Evolutionary conservation across 2,329 filamentous ascomycete genomes (phyloP).

Genomic region (Penicillium glabrum): DNA sequence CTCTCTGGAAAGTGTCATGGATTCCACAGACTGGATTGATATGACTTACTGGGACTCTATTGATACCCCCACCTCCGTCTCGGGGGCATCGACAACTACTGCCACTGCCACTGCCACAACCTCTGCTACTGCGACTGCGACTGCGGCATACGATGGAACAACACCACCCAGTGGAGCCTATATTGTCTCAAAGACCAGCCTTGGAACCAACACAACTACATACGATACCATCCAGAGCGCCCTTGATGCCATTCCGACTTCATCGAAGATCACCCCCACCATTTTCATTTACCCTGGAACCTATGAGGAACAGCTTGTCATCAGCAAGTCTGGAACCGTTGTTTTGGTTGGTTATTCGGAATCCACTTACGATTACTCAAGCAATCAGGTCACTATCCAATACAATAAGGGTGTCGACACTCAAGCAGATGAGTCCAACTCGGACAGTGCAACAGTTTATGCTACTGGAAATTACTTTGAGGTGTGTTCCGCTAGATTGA

Average conservation of each 20-base stretch:
- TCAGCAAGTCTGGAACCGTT: slow-evolving; percentile 40
- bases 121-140: slow-evolving; percentile 19
- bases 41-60: slow-evolving; percentile 42
- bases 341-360: slow-evolving; percentile 42
- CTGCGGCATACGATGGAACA: slow-evolving; percentile 8
- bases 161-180: slow-evolving; percentile 36
- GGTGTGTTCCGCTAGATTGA: neutral
- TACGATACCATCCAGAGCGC: slow-evolving; percentile 40
- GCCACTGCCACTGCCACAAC: slow-evolving; percentile 14
- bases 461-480: slow-evolving; percentile 41
- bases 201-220: slow-evolving; percentile 31
- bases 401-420: slow-evolving; percentile 39
- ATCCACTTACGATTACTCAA: slow-evolving; percentile 36
- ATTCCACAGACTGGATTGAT: slow-evolving; percentile 40
- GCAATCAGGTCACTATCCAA: slow-evolving; percentile 39
- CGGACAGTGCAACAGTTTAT: slow-evolving; percentile 42
- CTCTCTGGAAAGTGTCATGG: slow-evolving; percentile 36
- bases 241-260: slow-evolving; percentile 34
- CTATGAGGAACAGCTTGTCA: slow-evolving; percentile 41
- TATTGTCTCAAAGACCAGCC: slow-evolving; percentile 40
- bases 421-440: slow-evolving; percentile 35
- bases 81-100: neutral
- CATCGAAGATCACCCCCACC: slow-evolving; percentile 34
- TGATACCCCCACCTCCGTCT: slow-evolving; percentile 25
- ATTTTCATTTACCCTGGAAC: slow-evolving; percentile 44